Evolutionary conservation across 1,284 basidiomycete species (phyloP), one percentile per base, ranked within the genome.

Genomic region (Pseudomicrostroma phylloplanum): DNA sequence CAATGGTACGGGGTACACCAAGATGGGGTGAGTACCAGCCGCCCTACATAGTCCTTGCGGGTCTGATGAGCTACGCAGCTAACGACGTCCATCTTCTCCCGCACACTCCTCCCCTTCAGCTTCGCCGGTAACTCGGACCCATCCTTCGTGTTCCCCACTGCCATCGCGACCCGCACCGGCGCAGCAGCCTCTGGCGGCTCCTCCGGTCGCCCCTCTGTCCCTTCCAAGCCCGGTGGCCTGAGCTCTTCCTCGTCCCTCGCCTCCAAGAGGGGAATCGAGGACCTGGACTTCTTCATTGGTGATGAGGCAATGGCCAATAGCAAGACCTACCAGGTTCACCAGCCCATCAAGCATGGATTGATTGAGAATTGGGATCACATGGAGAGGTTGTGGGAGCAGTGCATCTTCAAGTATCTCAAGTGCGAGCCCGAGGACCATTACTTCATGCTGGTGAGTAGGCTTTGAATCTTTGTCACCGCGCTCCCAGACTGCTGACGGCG

Each of bases 321-420:
- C 48, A 96, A 93, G 83, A 78, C 77, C 48, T 99, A 98, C 82
- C 88, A 90, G 48, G 86, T 98, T 17, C 89, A 94, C 81, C 96
- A 97, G 81, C 96, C 96, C 23, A 97, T 98, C 78, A 86, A 90
- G 61, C 96, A 99, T 79, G 96, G 96, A 43, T 88, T 92, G 87
- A 96, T 98, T 77, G 96, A 98, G 71, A 97, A 98, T 79, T 99
- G 96, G 96, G 96, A 98, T 82, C 87, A 96, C 75, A 99, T 99
- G 96, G 96, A 98, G 81, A 85, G 96, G 11, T 98, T 93, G 82
- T 98, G 94, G 96, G 93, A 97, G 81, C 94, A 98, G 83, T 92
- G 89, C 64, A 98, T 98, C 85, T 99, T 99, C 87, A 98, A 98
- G 83, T 98, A 98, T 82, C 85, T 99, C 66, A 86, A 94, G 64